Base-by-base conservation (phyloP, 192 early-diverging fungal genomes). In the Coemansia sp. region DNA sequence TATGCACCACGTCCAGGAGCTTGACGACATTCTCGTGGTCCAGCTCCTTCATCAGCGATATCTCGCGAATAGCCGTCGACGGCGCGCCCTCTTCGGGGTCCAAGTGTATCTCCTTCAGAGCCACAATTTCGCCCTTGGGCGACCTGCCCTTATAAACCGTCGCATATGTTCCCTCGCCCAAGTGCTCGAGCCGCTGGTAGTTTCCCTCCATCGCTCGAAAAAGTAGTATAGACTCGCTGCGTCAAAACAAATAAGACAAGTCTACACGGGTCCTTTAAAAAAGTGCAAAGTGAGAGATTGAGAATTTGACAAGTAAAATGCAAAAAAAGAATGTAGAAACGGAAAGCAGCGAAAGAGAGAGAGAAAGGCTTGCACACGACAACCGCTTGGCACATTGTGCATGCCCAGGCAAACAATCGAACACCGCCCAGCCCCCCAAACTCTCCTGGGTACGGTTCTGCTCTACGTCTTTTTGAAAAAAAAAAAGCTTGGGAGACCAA, bases 101-200 rank as follows among this genome's bases (percentile, higher is more conserved):
- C 45, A 97, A 84, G 57, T 90, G 85, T 50, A 99, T 98, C 80
- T 98, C 95, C 78, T 99, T 99, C 37, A 99, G 82, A 10, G 97
- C 97, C 31, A 99, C 97, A 46, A 95, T 91, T 62, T 91, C 88
- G 62, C 92, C 92, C 44, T 82, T 93, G 15, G 85, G 74, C 71
- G 87, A 90, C 73, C 89, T 76, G 60, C 93, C 97, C 85, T 97
- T 95, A 84, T 85, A 93, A 29, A 93, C 91, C 9, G 87, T 92
- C 38, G 94, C 97, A 64, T 99, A 99, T 11, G 97, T 99, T 61
- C 97, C 97, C 78, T 99, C 97, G 25, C 97, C 97, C 69, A 99
- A 89, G 75, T 97, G 95, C 80, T 98, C 95, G 42, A 93, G 86
- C 75, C 92, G 82, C 66, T 89, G 82, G 82, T 93, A 93, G 48